phyloP scores from a whole-genome alignment of 768 basidiomycete genomes.

The Saitozyma podzolica region DNA sequence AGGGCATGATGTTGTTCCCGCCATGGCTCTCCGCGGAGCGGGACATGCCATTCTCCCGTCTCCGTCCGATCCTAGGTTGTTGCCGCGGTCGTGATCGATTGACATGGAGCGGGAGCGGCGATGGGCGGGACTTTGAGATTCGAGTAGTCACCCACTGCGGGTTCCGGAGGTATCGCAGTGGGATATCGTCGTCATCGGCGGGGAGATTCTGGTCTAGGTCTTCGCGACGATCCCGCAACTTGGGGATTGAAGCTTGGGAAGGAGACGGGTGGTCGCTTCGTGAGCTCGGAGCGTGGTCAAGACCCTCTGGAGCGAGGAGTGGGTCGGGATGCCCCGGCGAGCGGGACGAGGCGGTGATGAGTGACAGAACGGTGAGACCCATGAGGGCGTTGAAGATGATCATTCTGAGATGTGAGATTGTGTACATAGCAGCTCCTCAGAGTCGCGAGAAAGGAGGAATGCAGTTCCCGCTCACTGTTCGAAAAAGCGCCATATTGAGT shows the following conservation, averaged over 20 bases:
- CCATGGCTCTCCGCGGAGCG: not conserved
- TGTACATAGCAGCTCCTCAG: not conserved
- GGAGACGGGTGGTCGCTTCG: too few relatives aligned
- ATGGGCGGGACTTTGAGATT: slow-evolving; percentile 30
- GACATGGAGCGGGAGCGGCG: slow-evolving; percentile 26
- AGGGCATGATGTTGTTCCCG: slow-evolving; percentile 2
- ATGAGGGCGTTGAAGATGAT: slow-evolving; percentile 34
- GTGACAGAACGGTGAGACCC: slow-evolving; percentile 31
- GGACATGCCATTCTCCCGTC: too few relatives aligned
- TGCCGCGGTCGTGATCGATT: not conserved
- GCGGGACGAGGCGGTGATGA: slow-evolving; percentile 34
- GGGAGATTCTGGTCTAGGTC: not conserved
- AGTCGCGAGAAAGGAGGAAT: not conserved
- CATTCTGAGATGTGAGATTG: slow-evolving; percentile 16
- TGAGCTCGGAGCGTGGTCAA: not conserved
- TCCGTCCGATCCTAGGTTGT: not conserved
- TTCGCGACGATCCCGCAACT: not conserved
- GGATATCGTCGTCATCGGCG: slow-evolving; percentile 31
- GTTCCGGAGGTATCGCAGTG: slow-evolving; percentile 25
- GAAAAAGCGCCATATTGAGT: slow-evolving; percentile 27
- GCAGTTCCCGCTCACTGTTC: slow-evolving; percentile 31
- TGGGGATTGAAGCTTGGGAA: not conserved
- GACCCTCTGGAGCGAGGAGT: slow-evolving; percentile 17
- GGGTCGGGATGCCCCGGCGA: slow-evolving; percentile 34
- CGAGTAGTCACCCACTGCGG: slow-evolving; percentile 25